Evolutionary conservation across 2,329 filamentous ascomycete species (phyloP), one percentile per base, ranked within the genome.

Genomic region (Fusarium neocosmosporiellum): DNA sequence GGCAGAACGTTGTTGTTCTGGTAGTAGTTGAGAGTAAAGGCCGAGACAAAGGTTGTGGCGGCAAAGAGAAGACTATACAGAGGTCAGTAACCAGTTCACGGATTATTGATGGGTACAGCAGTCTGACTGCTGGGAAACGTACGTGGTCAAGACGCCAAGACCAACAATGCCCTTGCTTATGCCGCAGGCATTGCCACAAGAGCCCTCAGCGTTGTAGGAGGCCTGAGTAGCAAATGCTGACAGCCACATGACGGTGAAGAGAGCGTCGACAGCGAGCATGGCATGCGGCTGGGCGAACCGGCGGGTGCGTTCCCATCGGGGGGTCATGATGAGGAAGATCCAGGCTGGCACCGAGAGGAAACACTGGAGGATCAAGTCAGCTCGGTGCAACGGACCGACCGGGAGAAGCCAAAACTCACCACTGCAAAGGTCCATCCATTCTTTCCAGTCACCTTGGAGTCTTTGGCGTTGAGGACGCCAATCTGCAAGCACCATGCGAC

Each of bases 161-260:
- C 84, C 91, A 27, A 92, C 90, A 69, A 91, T 85, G 63, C 84
- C 89, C 78, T 91, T 91, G 84, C 90, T 91, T 55, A 89, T 79
- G n/a, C 82, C 80, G 79, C 91, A 93, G 39, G 82, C 88, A 34
- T 83, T 80, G 4, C 88, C 88, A 75, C 90, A 92, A 31, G 84
- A 81, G 67, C 84, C 85, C 24, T 84, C 83, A 4, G 85, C 84
- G 81, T 92, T 92, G 82, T 89, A 92, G 10, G 88, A 85, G 3
- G 91, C 90, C 77, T 92, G 89, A 20, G 89, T 87, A 33, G 91
- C 88, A 78, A 92, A 93, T 20, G 88, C 91, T 4, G 90, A 91
- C 48, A 93, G 84, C 90, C 91, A 93, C 70, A 92, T 81, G 72
- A 93, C 80, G 77, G 84, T 83, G 78, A 87, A 91, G 65, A 90